Evolutionary conservation across 306 rosid species (phyloP).

Genomic region (Ammopiptanthus mongolicus): DNA sequence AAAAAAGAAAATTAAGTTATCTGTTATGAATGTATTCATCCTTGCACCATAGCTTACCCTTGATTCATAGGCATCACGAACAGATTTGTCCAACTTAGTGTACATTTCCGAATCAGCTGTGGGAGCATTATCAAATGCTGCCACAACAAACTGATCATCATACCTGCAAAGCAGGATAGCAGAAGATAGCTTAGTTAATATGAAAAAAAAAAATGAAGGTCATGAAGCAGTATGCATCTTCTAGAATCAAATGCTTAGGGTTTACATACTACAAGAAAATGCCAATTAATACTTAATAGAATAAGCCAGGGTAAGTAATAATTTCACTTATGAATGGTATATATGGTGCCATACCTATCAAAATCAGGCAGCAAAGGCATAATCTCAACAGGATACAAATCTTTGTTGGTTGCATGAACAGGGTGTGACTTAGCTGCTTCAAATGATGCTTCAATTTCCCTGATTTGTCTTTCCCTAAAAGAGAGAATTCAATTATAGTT

Average conservation of each 20-base stretch:
- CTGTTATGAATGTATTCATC: neutral
- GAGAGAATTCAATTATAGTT: constrained; percentile 9
- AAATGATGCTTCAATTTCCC: constrained; percentile 96
- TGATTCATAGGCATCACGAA: constrained; percentile 72
- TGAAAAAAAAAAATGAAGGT: constrained; percentile 12
- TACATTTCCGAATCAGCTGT: constrained; percentile 83
- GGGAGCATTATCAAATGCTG: constrained; percentile 89
- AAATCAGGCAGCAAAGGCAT: constrained; percentile 88
- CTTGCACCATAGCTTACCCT: constrained; percentile 48
- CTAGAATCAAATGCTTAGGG: neutral
- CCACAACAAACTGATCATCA: constrained; percentile 68
- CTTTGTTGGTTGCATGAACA: constrained; percentile 85
- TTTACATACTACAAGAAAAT: neutral
- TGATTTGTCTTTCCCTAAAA: constrained; percentile 87
- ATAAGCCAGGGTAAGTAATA: neutral
- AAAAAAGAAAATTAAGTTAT: neutral
- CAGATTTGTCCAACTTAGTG: constrained; percentile 64
- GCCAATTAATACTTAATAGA: neutral
- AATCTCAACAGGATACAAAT: constrained; percentile 86
- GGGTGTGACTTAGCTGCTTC: constrained; percentile 90
- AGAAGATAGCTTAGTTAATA: constrained; percentile 13
- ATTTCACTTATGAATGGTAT: neutral
- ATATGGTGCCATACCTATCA: constrained; percentile 54
- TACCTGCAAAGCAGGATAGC: constrained; percentile 43
- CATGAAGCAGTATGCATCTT: neutral